Evolutionary conservation across 2,329 filamentous ascomycete species (phyloP).

Genomic region (Sporothrix mexicana): DNA sequence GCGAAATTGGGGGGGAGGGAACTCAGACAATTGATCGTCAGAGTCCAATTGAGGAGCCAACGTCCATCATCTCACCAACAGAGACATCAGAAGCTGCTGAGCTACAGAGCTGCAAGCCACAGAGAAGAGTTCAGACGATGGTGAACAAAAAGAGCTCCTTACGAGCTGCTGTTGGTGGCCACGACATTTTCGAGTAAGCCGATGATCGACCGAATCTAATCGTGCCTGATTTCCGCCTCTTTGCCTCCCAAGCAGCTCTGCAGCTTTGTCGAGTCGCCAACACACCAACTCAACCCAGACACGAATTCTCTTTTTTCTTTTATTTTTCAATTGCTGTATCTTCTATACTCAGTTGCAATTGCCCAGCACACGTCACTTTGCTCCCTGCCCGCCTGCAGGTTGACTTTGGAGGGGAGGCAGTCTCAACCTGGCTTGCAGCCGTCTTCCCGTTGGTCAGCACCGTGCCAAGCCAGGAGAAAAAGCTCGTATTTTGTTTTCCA

Average conservation of each 20-base stretch:
- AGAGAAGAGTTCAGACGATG: constrained; percentile 10
- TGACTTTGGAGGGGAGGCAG: background rate
- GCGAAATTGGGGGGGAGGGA: background rate
- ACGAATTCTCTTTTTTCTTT: background rate
- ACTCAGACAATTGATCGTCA: background rate
- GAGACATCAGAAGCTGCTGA: background rate
- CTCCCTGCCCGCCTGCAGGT: constrained; percentile 18
- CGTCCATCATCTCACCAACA: background rate
- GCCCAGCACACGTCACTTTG: background rate
- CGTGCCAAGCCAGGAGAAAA: constrained; percentile 7
- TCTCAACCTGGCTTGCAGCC: constrained; percentile 1
- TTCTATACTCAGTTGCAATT: too few species aligned
- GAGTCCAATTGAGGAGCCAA: background rate
- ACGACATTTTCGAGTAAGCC: background rate
- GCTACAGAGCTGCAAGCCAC: background rate
- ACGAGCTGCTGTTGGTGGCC: background rate
- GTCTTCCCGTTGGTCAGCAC: constrained; percentile 20
- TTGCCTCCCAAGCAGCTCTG: background rate
- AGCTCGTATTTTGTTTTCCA: constrained; percentile 25
- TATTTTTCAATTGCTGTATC: background rate
- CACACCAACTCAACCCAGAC: background rate
- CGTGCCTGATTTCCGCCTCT: constrained; percentile 3
- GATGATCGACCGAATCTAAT: background rate
- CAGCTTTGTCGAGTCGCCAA: constrained; percentile 1
- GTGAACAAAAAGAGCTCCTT: background rate